These are phyloP conservation scores for Podospora pseudocomata DNA, from an alignment of 495 filamentous ascomycete genomes.

Conservation along the genomic window DNA sequence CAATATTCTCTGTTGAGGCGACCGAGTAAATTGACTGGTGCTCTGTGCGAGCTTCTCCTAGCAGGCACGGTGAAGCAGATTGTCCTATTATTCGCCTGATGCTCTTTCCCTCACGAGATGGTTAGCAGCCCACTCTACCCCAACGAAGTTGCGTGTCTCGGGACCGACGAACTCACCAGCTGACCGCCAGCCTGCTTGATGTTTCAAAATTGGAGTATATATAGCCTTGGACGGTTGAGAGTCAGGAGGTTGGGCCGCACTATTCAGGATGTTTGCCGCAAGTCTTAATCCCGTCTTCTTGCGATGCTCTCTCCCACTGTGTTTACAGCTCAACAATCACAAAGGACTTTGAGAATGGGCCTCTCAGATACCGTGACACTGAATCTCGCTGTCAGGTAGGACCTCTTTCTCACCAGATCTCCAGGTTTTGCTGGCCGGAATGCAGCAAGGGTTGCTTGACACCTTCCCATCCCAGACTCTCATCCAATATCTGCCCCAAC, in stretches of 20 bases:
- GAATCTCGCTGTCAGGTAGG: not conserved
- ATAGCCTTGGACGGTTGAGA: not conserved
- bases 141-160: not conserved
- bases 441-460: not conserved
- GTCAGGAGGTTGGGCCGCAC: not conserved
- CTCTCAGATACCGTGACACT: not conserved
- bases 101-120: not conserved
- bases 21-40: not conserved
- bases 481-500: not conserved
- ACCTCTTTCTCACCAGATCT: not conserved
- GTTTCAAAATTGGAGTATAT: not conserved
- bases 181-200: not conserved
- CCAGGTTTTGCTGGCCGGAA: not conserved
- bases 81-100: not conserved
- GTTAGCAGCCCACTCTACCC: not conserved
- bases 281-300: not conserved
- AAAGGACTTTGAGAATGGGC: not conserved
- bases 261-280: not conserved
- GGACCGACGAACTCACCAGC: constrained; percentile 1
- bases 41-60: not conserved
- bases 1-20: not conserved
- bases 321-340: not conserved
- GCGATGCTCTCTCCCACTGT: not conserved
- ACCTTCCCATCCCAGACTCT: not conserved
- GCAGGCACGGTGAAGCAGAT: not conserved